These are phyloP conservation scores for Takashimella tepidaria DNA, from an alignment of 1,284 basidiomycete genomes.

Conservation along the genomic window DNA sequence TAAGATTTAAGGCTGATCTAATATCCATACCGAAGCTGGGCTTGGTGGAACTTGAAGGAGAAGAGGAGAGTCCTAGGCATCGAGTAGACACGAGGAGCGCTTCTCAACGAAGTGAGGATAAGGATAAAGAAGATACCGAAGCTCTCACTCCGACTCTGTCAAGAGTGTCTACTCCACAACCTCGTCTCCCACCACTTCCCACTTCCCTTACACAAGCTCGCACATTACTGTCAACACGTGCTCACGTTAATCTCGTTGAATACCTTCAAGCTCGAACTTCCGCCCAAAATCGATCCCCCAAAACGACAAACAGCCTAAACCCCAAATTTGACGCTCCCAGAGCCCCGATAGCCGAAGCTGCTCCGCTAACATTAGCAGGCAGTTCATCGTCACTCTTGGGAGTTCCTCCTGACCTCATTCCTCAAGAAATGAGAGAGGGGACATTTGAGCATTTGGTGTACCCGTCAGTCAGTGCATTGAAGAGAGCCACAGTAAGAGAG, in stretches of 20 bases:
- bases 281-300: too few relatives aligned
- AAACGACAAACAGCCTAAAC: background rate
- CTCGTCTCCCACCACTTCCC: slow-evolving; percentile 20
- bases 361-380: slow-evolving; percentile 2
- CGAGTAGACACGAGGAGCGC: too few relatives aligned
- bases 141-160: slow-evolving; percentile 10
- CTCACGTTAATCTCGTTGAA: slow-evolving; percentile 38
- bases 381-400: too few relatives aligned
- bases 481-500: slow-evolving; percentile 17
- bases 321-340: too few relatives aligned
- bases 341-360: slow-evolving; percentile 8
- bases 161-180: background rate
- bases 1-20: too few relatives aligned
- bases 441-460: slow-evolving; percentile 18
- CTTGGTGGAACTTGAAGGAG: slow-evolving; percentile 20
- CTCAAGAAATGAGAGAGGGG: background rate
- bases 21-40: slow-evolving; percentile 22
- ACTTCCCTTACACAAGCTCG: slow-evolving; percentile 27
- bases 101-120: too few relatives aligned
- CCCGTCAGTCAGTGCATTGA: slow-evolving; percentile 18
- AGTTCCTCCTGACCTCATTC: too few relatives aligned
- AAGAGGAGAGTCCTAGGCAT: too few relatives aligned
- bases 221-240: slow-evolving; percentile 26
- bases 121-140: slow-evolving; percentile 10
- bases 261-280: slow-evolving; percentile 31